A percentile compares a stretch with the other conserved stretches of the same genome.
Conservation (phyloP, 768 basidiomycete genomes). For the Trichaptum fuscoviolaceum region DNA sequence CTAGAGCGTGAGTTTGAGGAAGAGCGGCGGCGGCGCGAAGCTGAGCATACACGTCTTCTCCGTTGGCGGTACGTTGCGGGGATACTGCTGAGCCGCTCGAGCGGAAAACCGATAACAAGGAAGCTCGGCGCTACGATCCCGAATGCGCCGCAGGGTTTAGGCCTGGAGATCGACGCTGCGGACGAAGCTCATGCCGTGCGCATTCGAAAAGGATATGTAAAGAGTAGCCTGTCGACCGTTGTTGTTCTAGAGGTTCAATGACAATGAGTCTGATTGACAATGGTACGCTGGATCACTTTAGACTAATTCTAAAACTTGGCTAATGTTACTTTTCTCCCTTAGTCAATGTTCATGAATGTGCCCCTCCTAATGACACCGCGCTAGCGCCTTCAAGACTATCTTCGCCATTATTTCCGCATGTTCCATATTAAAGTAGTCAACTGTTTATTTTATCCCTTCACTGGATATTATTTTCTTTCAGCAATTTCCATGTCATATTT, state of each 20-base stretch:
- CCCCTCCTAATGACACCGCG: background rate
- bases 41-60: slow-evolving; percentile 1
- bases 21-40: background rate
- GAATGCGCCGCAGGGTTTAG: background rate
- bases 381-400: background rate
- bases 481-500: background rate
- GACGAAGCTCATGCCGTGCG: background rate
- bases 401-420: background rate
- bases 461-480: background rate
- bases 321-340: background rate
- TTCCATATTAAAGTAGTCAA: background rate
- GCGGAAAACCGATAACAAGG: slow-evolving; percentile 1
- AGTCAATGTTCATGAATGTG: background rate
- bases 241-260: background rate
- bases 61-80: slow-evolving; percentile 4
- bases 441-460: background rate
- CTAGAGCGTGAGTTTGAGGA: background rate
- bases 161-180: background rate
- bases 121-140: background rate
- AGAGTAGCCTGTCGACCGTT: background rate
- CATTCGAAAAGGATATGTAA: background rate
- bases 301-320: background rate
- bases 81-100: background rate
- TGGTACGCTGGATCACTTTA: background rate
- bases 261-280: background rate